These are phyloP conservation scores for Saturnispora saitoi DNA, from an alignment of 805 yeast genomes.

Conservation along the genomic window DNA sequence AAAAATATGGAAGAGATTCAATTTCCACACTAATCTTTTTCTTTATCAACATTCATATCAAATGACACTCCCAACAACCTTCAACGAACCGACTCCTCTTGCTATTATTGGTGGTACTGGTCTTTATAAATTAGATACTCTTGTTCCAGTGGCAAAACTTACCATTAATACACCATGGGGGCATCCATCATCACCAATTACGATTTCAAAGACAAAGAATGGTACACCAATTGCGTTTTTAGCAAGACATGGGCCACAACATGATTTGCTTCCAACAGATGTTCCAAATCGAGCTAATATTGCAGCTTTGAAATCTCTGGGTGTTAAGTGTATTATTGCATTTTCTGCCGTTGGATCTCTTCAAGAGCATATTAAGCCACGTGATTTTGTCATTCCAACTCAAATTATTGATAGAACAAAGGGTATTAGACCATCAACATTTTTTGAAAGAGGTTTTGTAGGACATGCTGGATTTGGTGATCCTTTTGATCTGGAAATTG, in stretches of 20 bases:
- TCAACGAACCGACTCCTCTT: slow-evolving; percentile 59
- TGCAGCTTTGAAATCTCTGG: slow-evolving; percentile 84
- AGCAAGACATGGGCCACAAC: slow-evolving; percentile 90
- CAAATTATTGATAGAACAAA: slow-evolving; percentile 96
- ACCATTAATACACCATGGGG: slow-evolving; percentile 96
- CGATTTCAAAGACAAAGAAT: slow-evolving; percentile 65
- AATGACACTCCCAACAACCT: slow-evolving; percentile 36
- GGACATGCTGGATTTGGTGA: slow-evolving; percentile 98
- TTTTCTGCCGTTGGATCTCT: slow-evolving; percentile 95
- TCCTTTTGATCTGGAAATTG: slow-evolving; percentile 78
- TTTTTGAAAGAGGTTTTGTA: slow-evolving; percentile 86
- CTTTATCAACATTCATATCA: background rate
- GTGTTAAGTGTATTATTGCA: slow-evolving; percentile 82
- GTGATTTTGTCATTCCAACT: slow-evolving; percentile 94
- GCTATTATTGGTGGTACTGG: slow-evolving; percentile 99
- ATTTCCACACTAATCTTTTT: background rate
- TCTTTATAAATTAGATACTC: slow-evolving; percentile 74
- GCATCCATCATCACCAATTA: slow-evolving; percentile 85
- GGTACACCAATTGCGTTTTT: slow-evolving; percentile 89
- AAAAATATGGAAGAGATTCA: too few species aligned
- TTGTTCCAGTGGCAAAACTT: slow-evolving; percentile 78
- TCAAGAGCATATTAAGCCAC: slow-evolving; percentile 79
- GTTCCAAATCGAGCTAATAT: slow-evolving; percentile 93
- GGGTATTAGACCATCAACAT: slow-evolving; percentile 85
- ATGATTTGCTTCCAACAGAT: slow-evolving; percentile 81